A percentile compares a stretch with the other conserved stretches of the same genome.
These are phyloP conservation scores for Puccinia horiana DNA, from an alignment of 1,284 basidiomycete species.

Conservation along the genomic window DNA sequence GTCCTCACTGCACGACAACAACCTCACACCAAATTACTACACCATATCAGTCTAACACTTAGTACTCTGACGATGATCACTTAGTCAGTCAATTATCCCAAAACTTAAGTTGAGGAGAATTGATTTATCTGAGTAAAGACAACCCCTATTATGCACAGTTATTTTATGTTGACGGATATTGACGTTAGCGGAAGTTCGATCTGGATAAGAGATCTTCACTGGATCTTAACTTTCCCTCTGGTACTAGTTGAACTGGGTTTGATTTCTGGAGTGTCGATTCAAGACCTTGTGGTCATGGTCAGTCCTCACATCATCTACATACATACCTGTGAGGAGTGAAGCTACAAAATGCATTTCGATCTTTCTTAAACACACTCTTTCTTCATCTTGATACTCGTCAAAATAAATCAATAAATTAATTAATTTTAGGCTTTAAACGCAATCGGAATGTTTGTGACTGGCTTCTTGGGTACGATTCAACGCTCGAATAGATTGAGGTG, in stretches of 20 bases:
- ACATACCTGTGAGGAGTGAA: background rate
- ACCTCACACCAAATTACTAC: slow-evolving; percentile 24
- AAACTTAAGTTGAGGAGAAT: too few species aligned
- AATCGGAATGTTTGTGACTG: slow-evolving; percentile 9
- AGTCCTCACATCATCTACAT: background rate
- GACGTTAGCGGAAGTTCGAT: slow-evolving; percentile 21
- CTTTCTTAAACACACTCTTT: background rate
- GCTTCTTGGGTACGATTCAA: slow-evolving; percentile 26
- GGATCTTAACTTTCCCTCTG: slow-evolving; percentile 19
- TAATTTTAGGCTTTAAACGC: slow-evolving; percentile 15
- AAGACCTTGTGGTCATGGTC: slow-evolving; percentile 25
- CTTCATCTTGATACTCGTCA: background rate
- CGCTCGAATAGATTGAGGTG: slow-evolving; percentile 19
- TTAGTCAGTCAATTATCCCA: background rate
- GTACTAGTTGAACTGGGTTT: slow-evolving; percentile 17
- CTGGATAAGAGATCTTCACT: slow-evolving; percentile 37
- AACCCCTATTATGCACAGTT: background rate
- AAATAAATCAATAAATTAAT: too few species aligned
- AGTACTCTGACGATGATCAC: slow-evolving; percentile 25
- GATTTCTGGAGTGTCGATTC: slow-evolving; percentile 24
- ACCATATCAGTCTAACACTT: slow-evolving; percentile 25
- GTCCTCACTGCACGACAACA: slow-evolving; percentile 26
- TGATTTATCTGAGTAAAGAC: too few species aligned
- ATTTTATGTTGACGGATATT: slow-evolving; percentile 29
- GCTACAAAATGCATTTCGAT: background rate